Percentiles rank a stretch among this genome's conserved stretches.
Evolutionary conservation across 768 basidiomycete genomes (phyloP).

Genomic region (Suillus ampliporus): DNA sequence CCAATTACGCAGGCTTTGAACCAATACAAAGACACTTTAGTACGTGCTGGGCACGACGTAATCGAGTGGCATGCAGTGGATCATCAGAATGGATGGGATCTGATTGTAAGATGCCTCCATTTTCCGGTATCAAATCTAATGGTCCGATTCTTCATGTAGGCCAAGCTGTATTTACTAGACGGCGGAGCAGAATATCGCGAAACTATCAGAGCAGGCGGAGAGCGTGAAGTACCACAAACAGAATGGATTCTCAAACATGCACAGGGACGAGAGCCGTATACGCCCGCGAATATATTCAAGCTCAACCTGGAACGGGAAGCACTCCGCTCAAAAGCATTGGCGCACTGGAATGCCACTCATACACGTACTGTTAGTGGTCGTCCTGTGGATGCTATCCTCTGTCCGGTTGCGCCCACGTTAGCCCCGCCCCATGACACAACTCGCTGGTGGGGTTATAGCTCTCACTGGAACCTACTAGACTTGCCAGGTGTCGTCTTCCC

Average conservation of each 20-base stretch:
- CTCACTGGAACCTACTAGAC: constrained; percentile 60
- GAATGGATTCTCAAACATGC: constrained; percentile 51
- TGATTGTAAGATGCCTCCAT: constrained; percentile 45
- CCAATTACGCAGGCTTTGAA: constrained; percentile 50
- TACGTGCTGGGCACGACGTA: constrained; percentile 56
- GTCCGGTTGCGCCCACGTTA: constrained; percentile 51
- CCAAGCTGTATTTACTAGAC: constrained; percentile 55
- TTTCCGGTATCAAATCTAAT: constrained; percentile 10
- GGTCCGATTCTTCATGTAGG: constrained; percentile 27
- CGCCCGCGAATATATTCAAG: constrained; percentile 49
- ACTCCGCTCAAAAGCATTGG: constrained; percentile 45
- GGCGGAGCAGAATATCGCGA: constrained; percentile 52
- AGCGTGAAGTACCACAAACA: constrained; percentile 47
- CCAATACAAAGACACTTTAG: constrained; percentile 43
- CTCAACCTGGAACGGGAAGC: constrained; percentile 50
- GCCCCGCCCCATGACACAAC: constrained; percentile 55
- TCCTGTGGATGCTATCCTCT: constrained; percentile 53
- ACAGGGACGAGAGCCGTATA: constrained; percentile 41
- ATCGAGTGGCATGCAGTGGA: constrained; percentile 52
- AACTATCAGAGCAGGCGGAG: constrained; percentile 39
- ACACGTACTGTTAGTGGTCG: constrained; percentile 46
- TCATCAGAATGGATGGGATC: constrained; percentile 51
- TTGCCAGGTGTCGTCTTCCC: constrained; percentile 55
- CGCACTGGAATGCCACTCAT: constrained; percentile 51
- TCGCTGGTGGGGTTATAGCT: constrained; percentile 56